Percentiles rank a stretch among this genome's conserved stretches.
phyloP scores from a whole-genome alignment of 352 stramenopile species.

The Phytophthora idaei region DNA sequence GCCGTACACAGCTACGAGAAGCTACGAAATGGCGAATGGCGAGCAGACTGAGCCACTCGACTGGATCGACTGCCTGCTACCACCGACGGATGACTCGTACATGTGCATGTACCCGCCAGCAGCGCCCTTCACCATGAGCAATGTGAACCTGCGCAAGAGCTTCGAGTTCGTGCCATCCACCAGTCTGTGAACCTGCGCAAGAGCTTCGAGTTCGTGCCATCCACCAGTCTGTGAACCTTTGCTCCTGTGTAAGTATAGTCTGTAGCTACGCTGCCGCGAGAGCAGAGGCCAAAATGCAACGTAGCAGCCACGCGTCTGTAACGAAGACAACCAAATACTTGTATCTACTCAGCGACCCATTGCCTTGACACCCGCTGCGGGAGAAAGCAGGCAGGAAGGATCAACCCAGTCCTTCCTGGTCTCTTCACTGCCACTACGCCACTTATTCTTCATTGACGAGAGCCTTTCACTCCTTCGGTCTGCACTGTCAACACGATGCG shows the following conservation, averaged over 20 bases:
- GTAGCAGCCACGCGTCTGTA: conserved; percentile 26
- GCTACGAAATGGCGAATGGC: conserved; percentile 11
- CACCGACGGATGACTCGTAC: conserved; percentile 46
- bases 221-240: conserved; percentile 30
- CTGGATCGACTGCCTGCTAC: conserved; percentile 65
- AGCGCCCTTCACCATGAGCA: conserved; percentile 20
- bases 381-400: conserved; percentile 10
- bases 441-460: background rate
- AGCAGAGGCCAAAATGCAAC: conserved; percentile 4
- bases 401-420: conserved; percentile 1
- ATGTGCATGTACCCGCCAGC: conserved; percentile 44
- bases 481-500: background rate
- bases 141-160: conserved; percentile 28
- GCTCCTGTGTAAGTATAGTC: conserved; percentile 19
- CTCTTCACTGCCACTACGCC: conserved; percentile 16
- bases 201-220: conserved; percentile 43
- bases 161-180: conserved; percentile 43
- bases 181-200: conserved; percentile 35
- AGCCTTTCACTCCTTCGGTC: conserved; percentile 3
- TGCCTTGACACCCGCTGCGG: conserved; percentile 1
- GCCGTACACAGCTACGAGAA: conserved; percentile 13
- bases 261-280: conserved; percentile 6
- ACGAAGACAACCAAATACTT: conserved; percentile 27
- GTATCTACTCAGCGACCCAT: conserved; percentile 14
- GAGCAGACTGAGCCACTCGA: conserved; percentile 50